phyloP scores from a whole-genome alignment of 495 filamentous ascomycete species.

The Filosporella fistucella region DNA sequence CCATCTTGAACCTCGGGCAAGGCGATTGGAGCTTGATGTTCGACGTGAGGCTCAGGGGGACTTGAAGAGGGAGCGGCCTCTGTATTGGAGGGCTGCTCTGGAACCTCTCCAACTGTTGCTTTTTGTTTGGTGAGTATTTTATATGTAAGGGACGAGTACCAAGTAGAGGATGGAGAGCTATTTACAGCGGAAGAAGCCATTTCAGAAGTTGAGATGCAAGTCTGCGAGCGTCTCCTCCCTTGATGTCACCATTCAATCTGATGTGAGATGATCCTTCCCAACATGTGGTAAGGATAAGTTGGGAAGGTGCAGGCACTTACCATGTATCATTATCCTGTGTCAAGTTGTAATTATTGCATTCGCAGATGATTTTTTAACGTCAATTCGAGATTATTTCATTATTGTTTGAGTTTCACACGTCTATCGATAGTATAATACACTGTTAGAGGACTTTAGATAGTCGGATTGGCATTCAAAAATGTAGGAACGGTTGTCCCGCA shows the following conservation, averaged over 20 bases:
- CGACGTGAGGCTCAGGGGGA: no score
- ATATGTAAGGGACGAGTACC: neutral
- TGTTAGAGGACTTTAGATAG: no score
- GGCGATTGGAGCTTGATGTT: no score
- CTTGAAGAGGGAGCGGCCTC: no score
- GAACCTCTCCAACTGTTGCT: no score
- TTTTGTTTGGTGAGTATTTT: neutral
- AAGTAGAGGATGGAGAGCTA: neutral
- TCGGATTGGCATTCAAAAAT: constrained; percentile 2
- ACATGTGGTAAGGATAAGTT: neutral
- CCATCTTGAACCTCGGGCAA: no score
- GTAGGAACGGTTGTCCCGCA: neutral
- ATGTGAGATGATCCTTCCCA: neutral
- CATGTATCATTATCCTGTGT: no score
- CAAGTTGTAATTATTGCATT: no score
- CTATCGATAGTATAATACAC: neutral
- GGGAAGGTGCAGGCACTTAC: neutral
- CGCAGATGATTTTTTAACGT: neutral
- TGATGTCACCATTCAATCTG: neutral
- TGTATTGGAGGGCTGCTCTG: no score
- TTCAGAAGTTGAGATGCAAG: neutral
- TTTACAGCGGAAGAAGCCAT: neutral
- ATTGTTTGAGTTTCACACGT: neutral
- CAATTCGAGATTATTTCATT: neutral
- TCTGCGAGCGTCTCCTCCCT: neutral